These are phyloP conservation scores for Cutaneotrichosporon cavernicola DNA, from an alignment of 1,284 basidiomycete species.

Conservation along the genomic window DNA sequence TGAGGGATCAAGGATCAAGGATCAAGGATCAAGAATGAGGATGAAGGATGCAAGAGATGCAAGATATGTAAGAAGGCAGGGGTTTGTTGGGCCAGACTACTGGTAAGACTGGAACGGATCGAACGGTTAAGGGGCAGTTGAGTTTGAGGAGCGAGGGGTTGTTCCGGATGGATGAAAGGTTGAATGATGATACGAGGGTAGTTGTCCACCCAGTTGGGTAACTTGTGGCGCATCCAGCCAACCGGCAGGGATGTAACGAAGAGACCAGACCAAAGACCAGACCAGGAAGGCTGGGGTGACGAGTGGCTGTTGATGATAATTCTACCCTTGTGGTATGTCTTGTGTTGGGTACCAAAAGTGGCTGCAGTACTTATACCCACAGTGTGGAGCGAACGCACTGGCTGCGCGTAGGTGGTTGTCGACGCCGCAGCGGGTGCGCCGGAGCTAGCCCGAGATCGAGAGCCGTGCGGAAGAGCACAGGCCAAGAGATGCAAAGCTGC, in stretches of 20 bases:
- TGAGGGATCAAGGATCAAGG: no score
- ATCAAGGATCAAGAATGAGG: no score
- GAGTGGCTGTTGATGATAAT: background rate
- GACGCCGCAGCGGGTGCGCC: background rate
- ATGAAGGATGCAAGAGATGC: background rate
- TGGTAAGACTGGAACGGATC: background rate
- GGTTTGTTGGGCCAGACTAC: background rate
- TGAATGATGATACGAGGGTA: background rate
- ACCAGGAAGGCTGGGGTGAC: background rate
- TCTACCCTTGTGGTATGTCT: background rate
- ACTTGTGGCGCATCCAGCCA: background rate
- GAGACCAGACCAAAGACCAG: background rate
- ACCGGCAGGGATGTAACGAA: background rate
- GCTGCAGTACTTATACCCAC: background rate
- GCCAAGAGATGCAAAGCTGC: background rate
- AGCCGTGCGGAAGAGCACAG: background rate
- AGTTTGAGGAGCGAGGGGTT: slow-evolving; percentile 7
- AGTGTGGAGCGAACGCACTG: background rate
- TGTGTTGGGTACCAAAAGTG: no score
- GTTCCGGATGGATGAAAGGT: slow-evolving; percentile 3
- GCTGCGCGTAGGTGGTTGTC: background rate
- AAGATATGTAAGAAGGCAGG: background rate
- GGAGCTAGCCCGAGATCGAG: background rate
- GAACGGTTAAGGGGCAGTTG: background rate
- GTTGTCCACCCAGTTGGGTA: background rate